A percentile compares a stretch with the other conserved stretches of the same genome.
Conservation (phyloP, 164 flowering plant species). For the Vitis labrusca region DNA sequence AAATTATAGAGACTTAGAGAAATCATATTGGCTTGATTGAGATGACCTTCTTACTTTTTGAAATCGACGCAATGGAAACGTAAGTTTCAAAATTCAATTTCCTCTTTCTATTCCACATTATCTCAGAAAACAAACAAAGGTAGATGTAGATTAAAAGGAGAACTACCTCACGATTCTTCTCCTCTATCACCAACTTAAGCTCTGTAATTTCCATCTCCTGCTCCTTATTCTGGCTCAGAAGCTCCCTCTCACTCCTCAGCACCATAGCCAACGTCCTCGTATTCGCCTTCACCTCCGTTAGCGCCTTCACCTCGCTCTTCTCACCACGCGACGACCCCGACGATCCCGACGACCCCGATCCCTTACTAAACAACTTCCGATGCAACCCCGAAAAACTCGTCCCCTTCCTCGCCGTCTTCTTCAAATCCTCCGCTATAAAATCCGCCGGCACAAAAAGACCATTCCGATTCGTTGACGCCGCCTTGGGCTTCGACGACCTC, state of each 20-base stretch:
- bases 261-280: constrained; percentile 93
- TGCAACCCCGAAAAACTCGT: constrained; percentile 45
- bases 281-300: constrained; percentile 77
- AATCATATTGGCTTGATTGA: no score
- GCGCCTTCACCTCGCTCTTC: constrained; percentile 49
- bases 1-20: not conserved
- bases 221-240: constrained; percentile 71
- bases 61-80: no score
- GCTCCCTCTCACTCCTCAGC: constrained; percentile 91
- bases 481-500: constrained; percentile 28
- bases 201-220: constrained; percentile 57
- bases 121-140: not conserved
- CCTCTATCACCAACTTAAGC: constrained; percentile 54
- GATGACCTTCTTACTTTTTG: no score
- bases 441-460: constrained; percentile 56
- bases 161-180: constrained; percentile 63
- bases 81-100: no score
- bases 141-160: not conserved
- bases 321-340: constrained; percentile 19
- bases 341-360: constrained; percentile 23
- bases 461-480: constrained; percentile 13
- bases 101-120: no score
- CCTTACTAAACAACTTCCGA: constrained; percentile 70
- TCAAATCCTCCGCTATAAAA: constrained; percentile 63
- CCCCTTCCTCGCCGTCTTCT: constrained; percentile 60